These are phyloP conservation scores for Elsinoe australis DNA, from an alignment of 2,329 filamentous ascomycete species.

Conservation along the genomic window DNA sequence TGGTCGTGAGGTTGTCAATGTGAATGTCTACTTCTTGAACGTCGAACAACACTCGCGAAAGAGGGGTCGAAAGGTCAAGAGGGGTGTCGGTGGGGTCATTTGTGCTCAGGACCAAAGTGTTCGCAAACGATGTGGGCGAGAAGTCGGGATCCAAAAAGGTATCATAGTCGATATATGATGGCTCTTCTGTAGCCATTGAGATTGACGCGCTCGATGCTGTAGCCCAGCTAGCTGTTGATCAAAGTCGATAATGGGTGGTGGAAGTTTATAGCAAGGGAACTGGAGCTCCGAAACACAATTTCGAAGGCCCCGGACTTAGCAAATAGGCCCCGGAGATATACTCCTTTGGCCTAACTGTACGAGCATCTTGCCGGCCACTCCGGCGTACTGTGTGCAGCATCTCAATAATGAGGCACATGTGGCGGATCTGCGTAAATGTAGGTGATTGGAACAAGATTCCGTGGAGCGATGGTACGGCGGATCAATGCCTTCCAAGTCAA, in stretches of 20 bases:
- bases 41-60: conserved; percentile 91
- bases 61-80: conserved; percentile 85
- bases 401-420: too few species aligned
- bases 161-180: conserved; percentile 94
- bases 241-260: too few species aligned
- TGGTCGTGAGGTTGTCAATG: conserved; percentile 81
- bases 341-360: too few species aligned
- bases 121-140: conserved; percentile 74
- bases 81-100: conserved; percentile 88
- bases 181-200: conserved; percentile 37
- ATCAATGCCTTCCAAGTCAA: too few species aligned
- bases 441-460: too few species aligned
- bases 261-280: too few species aligned
- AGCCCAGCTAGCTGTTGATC: too few species aligned
- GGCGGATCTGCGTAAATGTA: too few species aligned
- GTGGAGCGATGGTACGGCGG: too few species aligned
- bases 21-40: conserved; percentile 95
- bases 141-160: conserved; percentile 79
- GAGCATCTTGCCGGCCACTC: too few species aligned
- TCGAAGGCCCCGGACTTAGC: not conserved
- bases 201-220: not conserved
- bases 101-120: conserved; percentile 76
- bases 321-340: not conserved
- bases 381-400: too few species aligned
- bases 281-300: too few species aligned